Evolutionary conservation across 495 filamentous ascomycete genomes (phyloP).

Genomic region (Penicillium paxilli): DNA sequence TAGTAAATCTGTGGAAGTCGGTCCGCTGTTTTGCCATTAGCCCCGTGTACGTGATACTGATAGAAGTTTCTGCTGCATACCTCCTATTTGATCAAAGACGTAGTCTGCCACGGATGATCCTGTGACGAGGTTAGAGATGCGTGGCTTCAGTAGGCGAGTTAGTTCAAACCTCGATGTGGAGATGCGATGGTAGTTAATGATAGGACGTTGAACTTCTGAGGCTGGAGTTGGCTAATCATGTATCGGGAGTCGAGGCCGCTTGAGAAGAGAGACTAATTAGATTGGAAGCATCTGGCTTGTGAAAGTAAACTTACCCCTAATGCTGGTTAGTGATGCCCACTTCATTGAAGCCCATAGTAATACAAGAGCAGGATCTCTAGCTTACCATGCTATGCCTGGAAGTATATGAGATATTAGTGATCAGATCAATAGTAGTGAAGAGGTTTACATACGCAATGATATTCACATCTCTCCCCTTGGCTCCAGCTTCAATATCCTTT

Average conservation of each 20-base stretch:
- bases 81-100: constrained; percentile 67
- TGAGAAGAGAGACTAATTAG: constrained; percentile 18
- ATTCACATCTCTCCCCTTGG: constrained; percentile 74
- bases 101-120: constrained; percentile 85
- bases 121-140: constrained; percentile 19
- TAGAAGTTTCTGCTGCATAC: constrained; percentile 16
- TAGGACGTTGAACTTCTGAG: constrained; percentile 66
- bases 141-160: not conserved
- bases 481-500: constrained; percentile 62
- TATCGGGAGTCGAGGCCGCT: constrained; percentile 89
- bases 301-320: constrained; percentile 45
- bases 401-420: no score
- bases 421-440: no score
- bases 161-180: constrained; percentile 70
- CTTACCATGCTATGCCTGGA: constrained; percentile 72
- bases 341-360: not conserved
- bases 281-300: not conserved
- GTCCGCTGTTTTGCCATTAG: constrained; percentile 28
- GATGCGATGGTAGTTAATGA: constrained; percentile 88
- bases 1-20: constrained; percentile 70
- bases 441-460: constrained; percentile 72
- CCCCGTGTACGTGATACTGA: not conserved
- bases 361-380: not conserved
- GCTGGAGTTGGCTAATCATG: constrained; percentile 81
- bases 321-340: not conserved